Evolutionary conservation across 2,329 filamentous ascomycete species (phyloP).

Genomic region (Colletotrichum sp.): DNA sequence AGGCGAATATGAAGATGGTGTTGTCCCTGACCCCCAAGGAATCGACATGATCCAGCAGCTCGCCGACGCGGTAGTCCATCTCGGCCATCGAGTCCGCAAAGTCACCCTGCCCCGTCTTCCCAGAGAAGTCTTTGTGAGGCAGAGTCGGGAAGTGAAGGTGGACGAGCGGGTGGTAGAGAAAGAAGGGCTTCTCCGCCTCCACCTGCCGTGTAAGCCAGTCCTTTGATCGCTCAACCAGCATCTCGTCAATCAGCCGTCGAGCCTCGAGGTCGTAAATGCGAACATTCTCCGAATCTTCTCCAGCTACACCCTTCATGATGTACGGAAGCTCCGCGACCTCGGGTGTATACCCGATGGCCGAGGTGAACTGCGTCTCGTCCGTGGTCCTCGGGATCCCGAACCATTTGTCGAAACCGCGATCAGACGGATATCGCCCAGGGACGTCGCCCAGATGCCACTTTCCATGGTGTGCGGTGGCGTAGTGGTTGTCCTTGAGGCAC

Average conservation of each 20-base stretch:
- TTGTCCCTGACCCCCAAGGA: slow-evolving; percentile 30
- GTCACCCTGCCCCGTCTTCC: slow-evolving; percentile 31
- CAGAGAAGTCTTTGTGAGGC: slow-evolving; percentile 31
- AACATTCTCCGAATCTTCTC: slow-evolving; percentile 31
- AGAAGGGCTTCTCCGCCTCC: slow-evolving; percentile 27
- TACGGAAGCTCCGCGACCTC: slow-evolving; percentile 38
- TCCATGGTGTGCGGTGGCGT: slow-evolving; percentile 35
- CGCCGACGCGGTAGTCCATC: slow-evolving; percentile 35
- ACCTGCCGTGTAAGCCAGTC: slow-evolving; percentile 34
- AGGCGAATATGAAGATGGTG: slow-evolving; percentile 38
- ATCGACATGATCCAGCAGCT: slow-evolving; percentile 36
- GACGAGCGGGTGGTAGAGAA: slow-evolving; percentile 37
- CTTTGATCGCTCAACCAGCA: slow-evolving; percentile 34
- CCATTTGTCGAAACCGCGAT: slow-evolving; percentile 41
- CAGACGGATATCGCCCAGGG: slow-evolving; percentile 36
- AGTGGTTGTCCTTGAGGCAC: slow-evolving; percentile 30
- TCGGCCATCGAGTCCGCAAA: slow-evolving; percentile 38
- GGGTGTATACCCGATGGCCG: slow-evolving; percentile 32
- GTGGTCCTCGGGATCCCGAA: slow-evolving; percentile 40
- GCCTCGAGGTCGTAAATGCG: slow-evolving; percentile 36
- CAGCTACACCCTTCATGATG: slow-evolving; percentile 35
- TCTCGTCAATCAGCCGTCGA: slow-evolving; percentile 33
- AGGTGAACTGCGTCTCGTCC: slow-evolving; percentile 40
- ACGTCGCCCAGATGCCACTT: slow-evolving; percentile 42
- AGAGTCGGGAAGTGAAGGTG: slow-evolving; percentile 38